Evolutionary conservation across 352 stramenopile species (phyloP).

Genomic region (Albugo candida): DNA sequence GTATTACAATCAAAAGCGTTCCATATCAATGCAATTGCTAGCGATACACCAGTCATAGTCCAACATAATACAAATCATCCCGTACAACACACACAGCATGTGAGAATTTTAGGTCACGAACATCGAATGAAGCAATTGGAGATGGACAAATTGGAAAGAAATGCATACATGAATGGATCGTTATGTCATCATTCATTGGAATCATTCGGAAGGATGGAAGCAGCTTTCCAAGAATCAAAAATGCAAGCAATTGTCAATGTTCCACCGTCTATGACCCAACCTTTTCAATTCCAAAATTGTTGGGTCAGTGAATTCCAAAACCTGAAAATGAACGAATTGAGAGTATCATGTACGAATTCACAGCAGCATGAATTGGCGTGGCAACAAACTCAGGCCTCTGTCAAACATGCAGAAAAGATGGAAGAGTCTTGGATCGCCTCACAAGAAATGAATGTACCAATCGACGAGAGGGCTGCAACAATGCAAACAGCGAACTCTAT

Average conservation of each 20-base stretch:
- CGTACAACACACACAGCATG: too few species aligned
- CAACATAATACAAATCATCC: too few species aligned
- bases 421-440: conserved; percentile 6
- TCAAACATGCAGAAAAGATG: conserved; percentile 12
- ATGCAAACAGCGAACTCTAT: conserved; percentile 41
- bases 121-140: too few species aligned
- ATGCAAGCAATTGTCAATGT: conserved; percentile 12
- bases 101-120: too few species aligned
- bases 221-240: conserved; percentile 30
- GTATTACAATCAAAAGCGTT: conserved; percentile 45
- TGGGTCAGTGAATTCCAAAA: conserved; percentile 52
- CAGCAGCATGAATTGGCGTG: conserved; percentile 41
- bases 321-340: conserved; percentile 37
- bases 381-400: conserved; percentile 27
- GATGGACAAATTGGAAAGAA: too few species aligned
- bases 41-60: too few species aligned
- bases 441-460: conserved; percentile 28
- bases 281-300: conserved; percentile 17
- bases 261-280: conserved; percentile 16
- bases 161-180: too few species aligned
- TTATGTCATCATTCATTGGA: too few species aligned
- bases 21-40: conserved; percentile 1
- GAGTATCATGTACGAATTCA: conserved; percentile 2
- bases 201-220: conserved; percentile 12
- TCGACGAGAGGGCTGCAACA: conserved; percentile 48